Evolutionary conservation across 2,329 filamentous ascomycete species (phyloP).

Genomic region (Mollisiaceae sp.): DNA sequence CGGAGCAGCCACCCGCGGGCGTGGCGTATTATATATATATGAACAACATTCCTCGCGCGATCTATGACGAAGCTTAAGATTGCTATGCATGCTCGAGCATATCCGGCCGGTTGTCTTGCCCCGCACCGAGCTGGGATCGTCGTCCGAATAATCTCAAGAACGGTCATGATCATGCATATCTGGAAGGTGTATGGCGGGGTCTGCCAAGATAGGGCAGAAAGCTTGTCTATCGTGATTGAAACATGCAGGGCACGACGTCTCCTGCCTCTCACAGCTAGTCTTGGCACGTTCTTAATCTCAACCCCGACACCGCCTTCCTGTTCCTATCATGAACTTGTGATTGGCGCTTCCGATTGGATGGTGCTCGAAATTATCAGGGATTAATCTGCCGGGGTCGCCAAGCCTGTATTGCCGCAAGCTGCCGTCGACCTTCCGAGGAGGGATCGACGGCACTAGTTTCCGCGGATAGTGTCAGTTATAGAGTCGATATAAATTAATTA

Average conservation of each 20-base stretch:
- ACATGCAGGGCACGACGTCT: too few species aligned
- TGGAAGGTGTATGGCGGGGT: neutral
- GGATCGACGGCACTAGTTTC: too few species aligned
- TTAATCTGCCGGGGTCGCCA: too few species aligned
- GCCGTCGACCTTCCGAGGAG: too few species aligned
- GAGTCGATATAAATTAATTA: too few species aligned
- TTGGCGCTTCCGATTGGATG: too few species aligned
- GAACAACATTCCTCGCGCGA: neutral
- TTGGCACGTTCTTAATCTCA: neutral
- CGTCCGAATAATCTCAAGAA: neutral
- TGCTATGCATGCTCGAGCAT: neutral
- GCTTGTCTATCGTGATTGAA: neutral
- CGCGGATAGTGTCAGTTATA: too few species aligned
- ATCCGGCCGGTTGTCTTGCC: neutral
- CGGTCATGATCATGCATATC: neutral
- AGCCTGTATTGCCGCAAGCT: too few species aligned
- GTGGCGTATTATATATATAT: neutral
- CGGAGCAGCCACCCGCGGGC: neutral
- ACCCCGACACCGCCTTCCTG: constrained; percentile 1
- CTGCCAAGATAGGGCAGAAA: neutral
- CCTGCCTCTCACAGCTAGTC: constrained; percentile 9
- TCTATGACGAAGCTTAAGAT: neutral
- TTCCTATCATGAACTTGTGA: neutral
- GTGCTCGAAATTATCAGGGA: too few species aligned
- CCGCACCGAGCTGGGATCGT: neutral